Percentiles rank a stretch among this genome's conserved stretches.
Evolutionary conservation across 2,329 filamentous ascomycete genomes (phyloP).

Genomic region (Curvularia lunata): DNA sequence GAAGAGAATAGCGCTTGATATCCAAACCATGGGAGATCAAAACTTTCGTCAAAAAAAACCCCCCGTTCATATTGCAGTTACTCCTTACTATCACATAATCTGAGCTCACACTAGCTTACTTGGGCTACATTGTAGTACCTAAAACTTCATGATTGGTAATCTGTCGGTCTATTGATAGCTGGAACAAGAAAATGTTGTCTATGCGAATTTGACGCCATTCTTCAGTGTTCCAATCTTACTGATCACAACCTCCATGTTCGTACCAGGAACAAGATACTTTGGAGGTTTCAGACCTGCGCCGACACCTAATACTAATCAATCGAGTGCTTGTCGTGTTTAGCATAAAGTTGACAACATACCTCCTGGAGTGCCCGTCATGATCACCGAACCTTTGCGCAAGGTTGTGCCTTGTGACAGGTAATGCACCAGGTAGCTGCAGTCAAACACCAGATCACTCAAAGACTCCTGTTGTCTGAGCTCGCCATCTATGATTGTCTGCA

Average conservation of each 20-base stretch:
- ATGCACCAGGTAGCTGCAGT: no score
- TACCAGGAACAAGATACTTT: background rate
- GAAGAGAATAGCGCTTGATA: no score
- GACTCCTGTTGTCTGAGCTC: no score
- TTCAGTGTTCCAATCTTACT: slow-evolving; percentile 26
- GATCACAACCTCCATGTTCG: slow-evolving; percentile 23
- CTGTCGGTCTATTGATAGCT: background rate
- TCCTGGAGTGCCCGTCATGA: no score
- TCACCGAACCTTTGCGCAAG: no score
- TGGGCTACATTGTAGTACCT: background rate
- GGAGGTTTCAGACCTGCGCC: no score
- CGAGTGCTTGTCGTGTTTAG: no score
- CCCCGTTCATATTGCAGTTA: background rate
- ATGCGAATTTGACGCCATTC: slow-evolving; percentile 18
- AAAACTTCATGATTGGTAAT: background rate
- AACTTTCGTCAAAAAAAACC: background rate
- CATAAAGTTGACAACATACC: no score
- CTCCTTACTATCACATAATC: background rate
- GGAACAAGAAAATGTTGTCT: background rate
- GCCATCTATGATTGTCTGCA: no score
- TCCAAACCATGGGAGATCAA: background rate
- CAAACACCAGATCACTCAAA: no score
- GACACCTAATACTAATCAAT: no score
- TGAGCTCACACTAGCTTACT: background rate
- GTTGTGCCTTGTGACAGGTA: no score